Evolutionary conservation across 2,329 filamentous ascomycete species (phyloP).

Genomic region (Penicillium verrucosum): DNA sequence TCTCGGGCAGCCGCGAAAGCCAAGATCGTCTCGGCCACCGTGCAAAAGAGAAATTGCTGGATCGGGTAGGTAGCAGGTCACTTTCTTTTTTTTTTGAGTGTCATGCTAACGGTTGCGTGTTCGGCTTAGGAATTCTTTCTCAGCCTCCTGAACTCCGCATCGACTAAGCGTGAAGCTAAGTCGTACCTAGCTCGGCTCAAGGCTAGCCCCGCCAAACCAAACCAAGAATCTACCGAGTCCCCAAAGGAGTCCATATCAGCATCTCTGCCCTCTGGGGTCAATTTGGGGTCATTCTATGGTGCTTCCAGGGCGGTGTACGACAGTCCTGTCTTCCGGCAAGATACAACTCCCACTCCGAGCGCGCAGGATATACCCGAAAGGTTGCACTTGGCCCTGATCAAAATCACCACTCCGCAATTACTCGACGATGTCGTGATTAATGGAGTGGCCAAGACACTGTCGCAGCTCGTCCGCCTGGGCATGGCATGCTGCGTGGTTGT

Average conservation of each 20-base stretch:
- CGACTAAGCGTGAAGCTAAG: constrained; percentile 89
- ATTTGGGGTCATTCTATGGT: constrained; percentile 60
- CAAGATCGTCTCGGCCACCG: constrained; percentile 36
- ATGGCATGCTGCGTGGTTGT: constrained; percentile 79
- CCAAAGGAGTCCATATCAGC: constrained; percentile 14
- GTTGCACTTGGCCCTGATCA: constrained; percentile 79
- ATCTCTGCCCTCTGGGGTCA: constrained; percentile 49
- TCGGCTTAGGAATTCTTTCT: constrained; percentile 71
- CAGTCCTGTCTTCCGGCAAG: constrained; percentile 59
- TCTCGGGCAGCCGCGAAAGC: constrained; percentile 29
- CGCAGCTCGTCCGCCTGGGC: constrained; percentile 77
- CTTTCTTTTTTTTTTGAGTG: no score
- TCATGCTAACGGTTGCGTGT: constrained; percentile 1
- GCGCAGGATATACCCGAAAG: constrained; percentile 43
- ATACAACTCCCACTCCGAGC: constrained; percentile 44
- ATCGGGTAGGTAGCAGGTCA: constrained; percentile 33
- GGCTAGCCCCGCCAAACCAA: constrained; percentile 36
- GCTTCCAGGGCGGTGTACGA: constrained; percentile 57
- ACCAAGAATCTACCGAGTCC: constrained; percentile 31
- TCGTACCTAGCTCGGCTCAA: constrained; percentile 87
- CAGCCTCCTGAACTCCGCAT: constrained; percentile 80
- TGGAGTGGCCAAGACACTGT: constrained; percentile 78
- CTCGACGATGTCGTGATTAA: constrained; percentile 66
- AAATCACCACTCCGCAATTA: constrained; percentile 70
- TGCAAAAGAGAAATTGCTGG: constrained; percentile 45